Conservation (phyloP, 495 filamentous ascomycete species). For the Penicillium maclennaniae region DNA sequence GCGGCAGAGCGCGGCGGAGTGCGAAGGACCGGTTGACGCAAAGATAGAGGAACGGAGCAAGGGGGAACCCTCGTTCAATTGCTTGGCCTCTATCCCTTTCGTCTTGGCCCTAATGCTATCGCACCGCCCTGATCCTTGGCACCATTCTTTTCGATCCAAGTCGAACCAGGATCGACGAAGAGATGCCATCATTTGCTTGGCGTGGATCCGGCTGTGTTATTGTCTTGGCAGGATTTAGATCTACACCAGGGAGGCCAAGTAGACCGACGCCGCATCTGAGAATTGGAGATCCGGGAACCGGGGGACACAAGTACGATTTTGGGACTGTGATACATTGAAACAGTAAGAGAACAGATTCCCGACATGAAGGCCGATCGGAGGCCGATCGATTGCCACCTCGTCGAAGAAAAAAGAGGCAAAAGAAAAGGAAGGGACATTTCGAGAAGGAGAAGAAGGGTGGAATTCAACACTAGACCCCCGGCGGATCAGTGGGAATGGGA, state of each 20-base stretch:
- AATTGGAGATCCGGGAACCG: neutral
- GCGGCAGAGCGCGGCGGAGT: neutral
- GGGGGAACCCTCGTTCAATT: neutral
- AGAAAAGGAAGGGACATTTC: neutral
- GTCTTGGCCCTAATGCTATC: constrained; percentile 10
- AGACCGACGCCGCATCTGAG: no score
- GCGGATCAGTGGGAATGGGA: constrained; percentile 28
- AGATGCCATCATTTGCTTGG: constrained; percentile 1
- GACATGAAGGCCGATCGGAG: neutral
- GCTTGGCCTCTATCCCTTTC: constrained; percentile 15
- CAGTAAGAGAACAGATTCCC: neutral
- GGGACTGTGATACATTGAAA: neutral
- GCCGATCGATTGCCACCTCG: no score
- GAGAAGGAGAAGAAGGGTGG: constrained; percentile 19
- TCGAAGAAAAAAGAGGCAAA: neutral
- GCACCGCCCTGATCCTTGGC: neutral
- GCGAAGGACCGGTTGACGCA: neutral
- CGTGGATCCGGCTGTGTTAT: constrained; percentile 1
- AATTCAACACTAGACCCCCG: constrained; percentile 23
- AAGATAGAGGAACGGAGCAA: neutral
- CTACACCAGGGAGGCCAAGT: neutral
- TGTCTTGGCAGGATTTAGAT: constrained; percentile 11
- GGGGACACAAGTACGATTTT: neutral
- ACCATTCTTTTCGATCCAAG: neutral
- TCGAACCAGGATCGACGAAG: neutral